Evolutionary conservation across 352 stramenopile species (phyloP).

Genomic region (Pythium pectinolyticum): DNA sequence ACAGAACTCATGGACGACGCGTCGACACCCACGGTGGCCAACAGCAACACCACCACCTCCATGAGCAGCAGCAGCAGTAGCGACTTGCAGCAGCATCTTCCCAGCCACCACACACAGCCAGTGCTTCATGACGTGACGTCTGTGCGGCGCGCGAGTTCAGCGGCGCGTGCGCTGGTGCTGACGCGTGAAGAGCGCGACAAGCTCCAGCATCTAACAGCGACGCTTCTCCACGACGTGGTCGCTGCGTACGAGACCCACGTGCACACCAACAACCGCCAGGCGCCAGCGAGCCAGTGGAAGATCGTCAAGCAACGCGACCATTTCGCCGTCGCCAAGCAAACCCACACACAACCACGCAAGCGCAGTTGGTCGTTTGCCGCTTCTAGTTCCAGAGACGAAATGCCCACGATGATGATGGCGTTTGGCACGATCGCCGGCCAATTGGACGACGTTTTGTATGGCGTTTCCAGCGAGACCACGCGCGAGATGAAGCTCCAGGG

Average conservation of each 20-base stretch:
- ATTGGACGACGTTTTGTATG: constrained; percentile 66
- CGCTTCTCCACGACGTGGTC: constrained; percentile 44
- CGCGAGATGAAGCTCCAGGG: constrained; percentile 61
- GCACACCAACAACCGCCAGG: constrained; percentile 20
- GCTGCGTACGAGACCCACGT: constrained; percentile 38
- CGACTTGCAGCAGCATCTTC: too few species aligned
- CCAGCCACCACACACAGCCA: too few species aligned
- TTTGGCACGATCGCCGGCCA: constrained; percentile 45
- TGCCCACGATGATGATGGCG: constrained; percentile 44
- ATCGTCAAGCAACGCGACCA: constrained; percentile 64
- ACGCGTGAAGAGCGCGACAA: constrained; percentile 55
- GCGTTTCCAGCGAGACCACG: constrained; percentile 48
- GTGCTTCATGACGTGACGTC: too few species aligned
- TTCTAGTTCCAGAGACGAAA: constrained; percentile 22
- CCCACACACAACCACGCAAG: too few species aligned
- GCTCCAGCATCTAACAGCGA: constrained; percentile 37
- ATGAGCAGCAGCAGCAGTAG: too few species aligned
- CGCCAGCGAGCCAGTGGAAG: constrained; percentile 64
- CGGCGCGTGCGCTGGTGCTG: constrained; percentile 33
- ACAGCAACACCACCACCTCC: too few species aligned
- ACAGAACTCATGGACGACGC: too few species aligned
- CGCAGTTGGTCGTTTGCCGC: not conserved
- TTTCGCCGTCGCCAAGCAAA: constrained; percentile 56
- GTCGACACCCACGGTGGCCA: too few species aligned
- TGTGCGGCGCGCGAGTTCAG: constrained; percentile 19